A percentile compares a stretch with the other conserved stretches of the same genome.
Conservation (phyloP, 2,329 filamentous ascomycete species). For the Cyphellophora attinorum region DNA sequence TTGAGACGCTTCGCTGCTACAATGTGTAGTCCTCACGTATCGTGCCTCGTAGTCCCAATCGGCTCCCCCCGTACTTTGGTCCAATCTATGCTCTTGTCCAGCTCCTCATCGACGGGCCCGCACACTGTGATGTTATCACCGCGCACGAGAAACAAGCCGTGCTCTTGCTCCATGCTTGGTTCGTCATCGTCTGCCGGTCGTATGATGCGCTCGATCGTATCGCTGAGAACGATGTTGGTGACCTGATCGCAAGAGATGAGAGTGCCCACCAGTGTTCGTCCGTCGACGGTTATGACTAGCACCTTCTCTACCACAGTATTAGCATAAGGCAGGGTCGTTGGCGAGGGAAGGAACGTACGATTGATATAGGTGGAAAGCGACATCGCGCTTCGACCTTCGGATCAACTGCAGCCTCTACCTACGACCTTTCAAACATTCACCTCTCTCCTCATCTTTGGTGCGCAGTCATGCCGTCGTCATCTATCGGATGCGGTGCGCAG, state of each 20-base stretch:
- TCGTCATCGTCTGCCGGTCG: conserved; percentile 75
- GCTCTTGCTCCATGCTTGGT: conserved; percentile 66
- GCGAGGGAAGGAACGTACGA: neutral
- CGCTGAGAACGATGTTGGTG: conserved; percentile 81
- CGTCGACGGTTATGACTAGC: conserved; percentile 83
- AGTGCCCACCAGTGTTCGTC: conserved; percentile 72
- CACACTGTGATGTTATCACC: conserved; percentile 91
- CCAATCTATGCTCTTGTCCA: conserved; percentile 91
- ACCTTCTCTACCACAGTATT: conserved; percentile 62
- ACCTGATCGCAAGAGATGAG: conserved; percentile 80
- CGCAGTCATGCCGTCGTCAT: too few species aligned
- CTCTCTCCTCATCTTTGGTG: too few species aligned
- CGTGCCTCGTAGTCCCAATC: conserved; percentile 18
- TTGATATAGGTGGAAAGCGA: conserved; percentile 1
- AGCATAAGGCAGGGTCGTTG: neutral
- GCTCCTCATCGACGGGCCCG: conserved; percentile 77
- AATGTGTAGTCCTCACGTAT: conserved; percentile 10
- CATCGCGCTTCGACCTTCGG: too few species aligned
- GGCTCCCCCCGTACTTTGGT: conserved; percentile 51
- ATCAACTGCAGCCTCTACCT: too few species aligned
- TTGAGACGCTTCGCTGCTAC: too few species aligned
- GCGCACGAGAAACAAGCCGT: conserved; percentile 84
- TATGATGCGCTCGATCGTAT: conserved; percentile 83
- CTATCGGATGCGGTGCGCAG: too few species aligned
- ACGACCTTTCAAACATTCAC: too few species aligned